These are phyloP conservation scores for Pyrus betulifolia DNA, from an alignment of 306 rosid species.

Conservation along the genomic window DNA sequence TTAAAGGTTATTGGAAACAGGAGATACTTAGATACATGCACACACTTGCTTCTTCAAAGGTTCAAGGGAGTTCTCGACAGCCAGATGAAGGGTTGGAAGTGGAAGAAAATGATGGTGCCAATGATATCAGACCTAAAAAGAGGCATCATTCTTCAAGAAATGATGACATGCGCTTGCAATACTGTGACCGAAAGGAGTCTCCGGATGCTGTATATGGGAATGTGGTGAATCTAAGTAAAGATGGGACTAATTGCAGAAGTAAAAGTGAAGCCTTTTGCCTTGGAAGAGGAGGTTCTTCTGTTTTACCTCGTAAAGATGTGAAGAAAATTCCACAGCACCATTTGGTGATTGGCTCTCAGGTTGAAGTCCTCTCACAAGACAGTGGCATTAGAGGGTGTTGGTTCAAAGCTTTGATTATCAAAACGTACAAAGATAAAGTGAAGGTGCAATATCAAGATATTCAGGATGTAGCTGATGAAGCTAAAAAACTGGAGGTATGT, in stretches of 20 bases:
- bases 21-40: constrained; percentile 59
- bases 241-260: constrained; percentile 13
- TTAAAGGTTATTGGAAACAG: constrained; percentile 86
- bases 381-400: constrained; percentile 93
- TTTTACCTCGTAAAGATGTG: constrained; percentile 14
- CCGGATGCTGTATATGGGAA: constrained; percentile 6
- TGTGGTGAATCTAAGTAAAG: constrained; percentile 1
- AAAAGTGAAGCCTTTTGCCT: constrained; percentile 15
- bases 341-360: constrained; percentile 43
- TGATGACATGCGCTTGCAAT: constrained; percentile 2
- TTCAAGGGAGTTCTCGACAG: constrained; percentile 32
- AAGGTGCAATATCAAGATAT: constrained; percentile 74
- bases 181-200: constrained; percentile 16
- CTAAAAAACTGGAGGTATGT: constrained; percentile 66
- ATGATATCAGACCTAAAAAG: constrained; percentile 52
- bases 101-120: constrained; percentile 27
- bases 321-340: constrained; percentile 12
- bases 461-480: constrained; percentile 66
- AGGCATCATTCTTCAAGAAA: constrained; percentile 29
- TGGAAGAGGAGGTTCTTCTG: constrained; percentile 8
- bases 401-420: constrained; percentile 69
- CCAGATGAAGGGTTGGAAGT: constrained; percentile 28
- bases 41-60: constrained; percentile 33
- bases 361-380: constrained; percentile 86
- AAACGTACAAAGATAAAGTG: constrained; percentile 56